Conservation (phyloP, 495 filamentous ascomycete genomes). For the Pyrenula aspistea region DNA sequence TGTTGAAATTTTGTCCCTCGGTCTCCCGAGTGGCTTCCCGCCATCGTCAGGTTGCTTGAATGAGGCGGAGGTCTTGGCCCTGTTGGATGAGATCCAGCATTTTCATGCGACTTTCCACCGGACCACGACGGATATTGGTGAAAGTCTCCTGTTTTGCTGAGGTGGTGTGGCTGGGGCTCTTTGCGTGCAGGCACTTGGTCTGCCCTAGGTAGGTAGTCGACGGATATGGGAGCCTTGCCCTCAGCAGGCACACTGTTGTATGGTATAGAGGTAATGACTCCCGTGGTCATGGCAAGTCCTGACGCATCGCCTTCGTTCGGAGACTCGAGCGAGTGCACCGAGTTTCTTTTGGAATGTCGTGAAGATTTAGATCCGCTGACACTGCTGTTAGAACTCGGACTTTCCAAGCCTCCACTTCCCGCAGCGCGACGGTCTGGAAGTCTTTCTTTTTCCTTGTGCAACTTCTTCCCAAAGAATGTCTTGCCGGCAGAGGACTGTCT, state of each 20-base stretch:
- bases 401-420: conserved; percentile 36
- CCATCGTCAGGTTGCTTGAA: conserved; percentile 51
- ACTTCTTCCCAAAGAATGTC: conserved; percentile 72
- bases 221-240: conserved; percentile 53
- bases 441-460: conserved; percentile 60
- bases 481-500: conserved; percentile 75
- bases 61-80: conserved; percentile 62
- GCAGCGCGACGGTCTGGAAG: conserved; percentile 44
- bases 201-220: conserved; percentile 63
- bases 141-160: conserved; percentile 72
- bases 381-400: conserved; percentile 37
- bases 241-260: conserved; percentile 67
- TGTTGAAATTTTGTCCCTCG: conserved; percentile 58
- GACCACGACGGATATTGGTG: conserved; percentile 82
- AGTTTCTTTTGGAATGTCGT: conserved; percentile 67
- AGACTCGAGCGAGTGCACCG: conserved; percentile 59
- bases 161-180: conserved; percentile 68
- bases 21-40: conserved; percentile 50
- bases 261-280: conserved; percentile 79
- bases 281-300: conserved; percentile 66
- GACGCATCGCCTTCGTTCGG: conserved; percentile 31
- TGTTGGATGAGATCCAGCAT: conserved; percentile 44
- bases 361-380: conserved; percentile 61
- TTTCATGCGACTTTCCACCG: conserved; percentile 30
- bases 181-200: conserved; percentile 51